Base-by-base conservation (phyloP, 495 filamentous ascomycete genomes). In the Pseudotulostoma volvatum region DNA sequence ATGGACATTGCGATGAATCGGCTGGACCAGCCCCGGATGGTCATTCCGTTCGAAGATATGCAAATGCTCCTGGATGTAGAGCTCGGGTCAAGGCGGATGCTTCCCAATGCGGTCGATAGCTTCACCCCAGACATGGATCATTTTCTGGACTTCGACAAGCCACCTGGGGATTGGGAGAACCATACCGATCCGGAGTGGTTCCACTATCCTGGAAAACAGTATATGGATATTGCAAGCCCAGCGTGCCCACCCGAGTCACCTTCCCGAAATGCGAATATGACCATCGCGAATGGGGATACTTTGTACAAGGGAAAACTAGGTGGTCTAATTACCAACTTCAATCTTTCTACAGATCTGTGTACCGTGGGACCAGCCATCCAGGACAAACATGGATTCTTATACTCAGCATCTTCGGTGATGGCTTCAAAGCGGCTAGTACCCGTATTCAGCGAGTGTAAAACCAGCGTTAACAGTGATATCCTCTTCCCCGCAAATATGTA, bases 401-500 rank as follows among this genome's bases (percentile, higher is more conserved):
- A 78, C 39, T 64, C 76, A 33, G 76, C 81, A 15, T 60, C 80
- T 30, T 70, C 62, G 18, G 61, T 77, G 41, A 50, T 62, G 85
- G 20, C 61, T 11, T 5, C 23, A 5, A 11, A 5, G 5, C 23
- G 23, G 5, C 23, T 28, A 28, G 23, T 84, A 19, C 83, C 82
- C 0, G 53, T 85, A 13, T 87, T 90, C 47, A 71, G 79, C 36
- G 81, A 79, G 36, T 79, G 70, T 49, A 88, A 90, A 53, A 63
- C 85, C 34, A 68, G 71, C 30, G 71, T 78, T 37, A 87, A 85
- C 58, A 85, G 83, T 52, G 82, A 88, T 41, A 63, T 88, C 43
- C 66, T 87, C 16, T 73, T 90, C 39, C 82, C 82, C 1, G 73
- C 77, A 0, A 73, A 81, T 37, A 80, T 81, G 74, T 84, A 85